phyloP scores from a whole-genome alignment of 1,284 basidiomycete species.

The Moesziomyces antarcticus region DNA sequence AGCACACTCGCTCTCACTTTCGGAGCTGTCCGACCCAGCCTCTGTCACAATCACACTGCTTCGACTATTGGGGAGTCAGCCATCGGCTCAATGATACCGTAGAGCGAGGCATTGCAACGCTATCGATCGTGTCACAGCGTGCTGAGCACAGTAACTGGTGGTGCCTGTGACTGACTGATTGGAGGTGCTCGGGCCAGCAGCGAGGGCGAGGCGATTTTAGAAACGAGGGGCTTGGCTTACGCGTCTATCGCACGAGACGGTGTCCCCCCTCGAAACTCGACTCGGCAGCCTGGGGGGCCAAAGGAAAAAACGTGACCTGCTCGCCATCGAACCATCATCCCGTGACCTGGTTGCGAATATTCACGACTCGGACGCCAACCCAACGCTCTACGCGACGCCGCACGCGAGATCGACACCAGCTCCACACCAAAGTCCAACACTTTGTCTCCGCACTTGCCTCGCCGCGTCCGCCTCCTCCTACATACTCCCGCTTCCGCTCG shows the following conservation, averaged over 20 bases:
- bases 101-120: neutral
- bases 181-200: too few relatives aligned
- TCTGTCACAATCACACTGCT: too few relatives aligned
- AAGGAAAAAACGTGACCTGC: slow-evolving; percentile 38
- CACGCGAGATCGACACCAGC: slow-evolving; percentile 6
- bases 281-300: neutral
- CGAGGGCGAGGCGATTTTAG: too few relatives aligned
- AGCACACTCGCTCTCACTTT: too few relatives aligned
- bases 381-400: slow-evolving; percentile 26
- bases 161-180: too few relatives aligned
- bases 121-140: neutral
- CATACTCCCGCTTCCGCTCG: too few relatives aligned
- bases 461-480: neutral
- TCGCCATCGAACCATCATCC: slow-evolving; percentile 49
- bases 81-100: neutral
- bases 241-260: neutral
- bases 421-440: slow-evolving; percentile 29
- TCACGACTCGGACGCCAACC: slow-evolving; percentile 12
- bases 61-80: neutral
- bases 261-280: too few relatives aligned
- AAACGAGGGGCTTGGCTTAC: too few relatives aligned
- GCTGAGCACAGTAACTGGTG: too few relatives aligned
- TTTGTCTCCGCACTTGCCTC: slow-evolving; percentile 1
- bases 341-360: slow-evolving; percentile 39
- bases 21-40: too few relatives aligned